Conservation (phyloP, 1,284 basidiomycete genomes). For the Boletus semigastroideus region DNA sequence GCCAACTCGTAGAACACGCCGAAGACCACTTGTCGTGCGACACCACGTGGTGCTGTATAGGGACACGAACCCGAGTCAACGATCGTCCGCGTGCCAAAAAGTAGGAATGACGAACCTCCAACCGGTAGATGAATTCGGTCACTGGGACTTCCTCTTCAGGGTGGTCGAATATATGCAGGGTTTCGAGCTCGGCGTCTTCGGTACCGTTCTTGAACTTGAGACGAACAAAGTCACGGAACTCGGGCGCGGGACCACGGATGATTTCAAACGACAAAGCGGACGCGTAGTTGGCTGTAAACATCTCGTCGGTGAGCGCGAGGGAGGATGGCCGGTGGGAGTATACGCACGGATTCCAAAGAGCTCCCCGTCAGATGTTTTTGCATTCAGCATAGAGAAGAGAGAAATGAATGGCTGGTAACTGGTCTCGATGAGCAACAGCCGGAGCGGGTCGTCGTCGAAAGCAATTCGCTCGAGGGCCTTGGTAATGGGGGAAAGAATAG, state of each 20-base stretch:
- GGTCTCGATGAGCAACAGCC: slow-evolving; percentile 70
- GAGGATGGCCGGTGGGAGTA: background rate
- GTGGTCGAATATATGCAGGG: slow-evolving; percentile 66
- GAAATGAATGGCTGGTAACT: slow-evolving; percentile 89
- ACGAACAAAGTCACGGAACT: slow-evolving; percentile 73
- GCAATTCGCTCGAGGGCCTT: slow-evolving; percentile 70
- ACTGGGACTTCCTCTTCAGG: slow-evolving; percentile 61
- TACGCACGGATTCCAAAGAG: slow-evolving; percentile 63
- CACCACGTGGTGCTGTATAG: slow-evolving; percentile 56
- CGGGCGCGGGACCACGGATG: slow-evolving; percentile 67
- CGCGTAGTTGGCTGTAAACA: slow-evolving; percentile 65
- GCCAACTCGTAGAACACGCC: slow-evolving; percentile 45
- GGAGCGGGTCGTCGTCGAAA: slow-evolving; percentile 74
- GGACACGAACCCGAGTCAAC: background rate
- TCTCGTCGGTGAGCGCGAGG: background rate
- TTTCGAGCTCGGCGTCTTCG: slow-evolving; percentile 46
- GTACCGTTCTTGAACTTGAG: slow-evolving; percentile 87
- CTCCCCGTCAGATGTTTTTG: slow-evolving; percentile 50
- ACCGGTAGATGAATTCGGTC: slow-evolving; percentile 73
- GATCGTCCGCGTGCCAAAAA: background rate
- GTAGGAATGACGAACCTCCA: slow-evolving; percentile 49
- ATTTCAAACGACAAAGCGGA: slow-evolving; percentile 79
- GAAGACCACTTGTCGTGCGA: slow-evolving; percentile 63
- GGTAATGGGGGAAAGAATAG: slow-evolving; percentile 69
- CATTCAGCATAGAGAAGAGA: slow-evolving; percentile 74